A percentile compares a stretch with the other conserved stretches of the same genome.
phyloP scores from a whole-genome alignment of 495 filamentous ascomycete genomes.

The Talaromyces adpressus region DNA sequence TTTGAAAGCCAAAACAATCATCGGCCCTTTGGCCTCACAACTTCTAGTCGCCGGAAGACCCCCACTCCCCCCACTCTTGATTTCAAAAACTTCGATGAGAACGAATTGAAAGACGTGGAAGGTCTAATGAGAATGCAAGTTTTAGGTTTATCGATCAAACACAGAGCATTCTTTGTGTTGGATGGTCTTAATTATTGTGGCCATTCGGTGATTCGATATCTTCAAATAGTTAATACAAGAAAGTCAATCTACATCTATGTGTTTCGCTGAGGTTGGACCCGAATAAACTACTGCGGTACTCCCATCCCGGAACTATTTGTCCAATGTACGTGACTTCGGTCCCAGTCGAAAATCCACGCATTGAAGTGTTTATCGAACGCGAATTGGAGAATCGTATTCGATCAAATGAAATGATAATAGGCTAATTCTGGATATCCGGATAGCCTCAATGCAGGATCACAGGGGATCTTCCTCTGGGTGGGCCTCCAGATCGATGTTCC shows the following conservation, averaged over 20 bases:
- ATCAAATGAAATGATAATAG: slow-evolving; percentile 23
- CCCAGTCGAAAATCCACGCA: slow-evolving; percentile 32
- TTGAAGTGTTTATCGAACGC: slow-evolving; percentile 26
- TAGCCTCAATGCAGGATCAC: slow-evolving; percentile 8
- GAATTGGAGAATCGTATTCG: slow-evolving; percentile 25
- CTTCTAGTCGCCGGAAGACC: slow-evolving; percentile 12
- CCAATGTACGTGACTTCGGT: slow-evolving; percentile 10
- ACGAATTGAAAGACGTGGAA: slow-evolving; percentile 2
- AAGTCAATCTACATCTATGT: slow-evolving; percentile 21
- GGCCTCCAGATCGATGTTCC: slow-evolving; percentile 34
- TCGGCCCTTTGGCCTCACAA: slow-evolving; percentile 34
- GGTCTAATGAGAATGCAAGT: slow-evolving; percentile 16
- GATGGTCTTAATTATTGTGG: slow-evolving; percentile 34
- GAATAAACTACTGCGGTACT: background rate
- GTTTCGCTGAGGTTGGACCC: slow-evolving; percentile 23
- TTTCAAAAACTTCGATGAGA: background rate
- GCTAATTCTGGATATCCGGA: slow-evolving; percentile 21
- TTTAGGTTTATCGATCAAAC: slow-evolving; percentile 13
- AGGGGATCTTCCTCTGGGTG: slow-evolving; percentile 42
- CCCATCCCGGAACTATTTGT: background rate
- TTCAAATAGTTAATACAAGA: slow-evolving; percentile 19
- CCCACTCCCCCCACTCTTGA: background rate
- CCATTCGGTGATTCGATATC: slow-evolving; percentile 13
- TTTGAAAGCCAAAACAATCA: slow-evolving; percentile 27
- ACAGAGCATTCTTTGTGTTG: slow-evolving; percentile 24